Base-by-base conservation (phyloP, 2,329 filamentous ascomycete genomes). In the Penicillium sp. region DNA sequence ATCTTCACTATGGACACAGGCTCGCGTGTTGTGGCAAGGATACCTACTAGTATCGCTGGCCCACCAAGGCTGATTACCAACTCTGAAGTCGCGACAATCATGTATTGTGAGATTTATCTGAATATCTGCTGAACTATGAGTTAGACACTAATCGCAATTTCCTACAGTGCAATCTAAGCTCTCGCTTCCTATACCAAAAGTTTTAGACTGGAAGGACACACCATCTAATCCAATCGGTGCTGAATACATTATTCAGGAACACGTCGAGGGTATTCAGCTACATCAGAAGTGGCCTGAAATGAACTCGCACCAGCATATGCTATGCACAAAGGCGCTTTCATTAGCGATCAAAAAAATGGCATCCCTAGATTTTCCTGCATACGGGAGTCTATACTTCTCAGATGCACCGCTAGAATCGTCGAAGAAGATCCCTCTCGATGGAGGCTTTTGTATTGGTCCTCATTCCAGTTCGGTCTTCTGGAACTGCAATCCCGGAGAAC, bases 31-130 rank as follows among this genome's bases (percentile, higher is more conserved):
- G 59, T 71, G 15, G 69, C 64, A 14, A 66, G 62, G 50, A 25
- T 72, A 14, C 67, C 67, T 5, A 68, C 64, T 41, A 32, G n/a
- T 14, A 44, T 67, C 39, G 61, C 66, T 51, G 66, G 66, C 10
- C 62, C 64, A 3, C 34, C 48, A 35, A 55, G 55, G 26, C 52
- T 68, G 20, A 60, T 55, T 1, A 70, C 64, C 3, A 61, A 60
- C 41, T 71, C 67, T n/a, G 65, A 71, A 54, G 68, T 72, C 44
- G 68, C 69, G 32, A 72, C 67, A 0, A 68, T 72, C 31, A 52
- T 52, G 41, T 71, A 66, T 45, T 38, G 66, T 70, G 58, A 45
- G 61, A 3, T 30, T 37, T 7, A 40, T 14, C 11, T n/a, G 6
- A 6, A 32, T 36, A n/a, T 16, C 16, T 6, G n/a, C n/a, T n/a